A percentile compares a stretch with the other conserved stretches of the same genome.
These are phyloP conservation scores for Chlamydomonas asymmetrica DNA, from an alignment of 139 green algal species.

Conservation along the genomic window DNA sequence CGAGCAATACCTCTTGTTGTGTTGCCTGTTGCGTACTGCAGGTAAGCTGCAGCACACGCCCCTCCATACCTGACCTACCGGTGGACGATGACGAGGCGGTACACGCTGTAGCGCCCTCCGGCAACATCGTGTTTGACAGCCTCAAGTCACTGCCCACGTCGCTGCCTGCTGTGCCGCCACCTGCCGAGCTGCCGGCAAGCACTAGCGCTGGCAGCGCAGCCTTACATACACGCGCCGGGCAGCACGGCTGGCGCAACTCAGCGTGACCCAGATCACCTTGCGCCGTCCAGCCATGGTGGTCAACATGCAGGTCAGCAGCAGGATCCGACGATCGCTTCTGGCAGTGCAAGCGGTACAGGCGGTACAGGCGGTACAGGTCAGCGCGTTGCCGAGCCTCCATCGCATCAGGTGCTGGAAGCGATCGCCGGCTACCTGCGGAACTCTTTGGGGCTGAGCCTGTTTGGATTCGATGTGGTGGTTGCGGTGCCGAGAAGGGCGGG, in stretches of 20 bases:
- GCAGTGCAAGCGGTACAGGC: neutral
- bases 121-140: constrained; percentile 61
- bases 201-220: neutral
- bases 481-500: neutral
- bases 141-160: constrained; percentile 61
- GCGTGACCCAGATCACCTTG: neutral
- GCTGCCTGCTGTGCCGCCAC: constrained; percentile 26
- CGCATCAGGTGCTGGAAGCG: constrained; percentile 31
- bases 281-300: neutral
- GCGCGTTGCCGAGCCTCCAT: constrained; percentile 4
- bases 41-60: constrained; percentile 54
- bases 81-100: neutral
- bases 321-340: neutral
- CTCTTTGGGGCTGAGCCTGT: constrained; percentile 64
- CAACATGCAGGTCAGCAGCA: constrained; percentile 6
- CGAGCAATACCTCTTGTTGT: no score
- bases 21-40: constrained; percentile 7
- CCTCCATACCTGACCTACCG: constrained; percentile 63
- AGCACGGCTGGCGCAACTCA: neutral
- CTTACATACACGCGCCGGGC: no score
- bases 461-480: constrained; percentile 75
- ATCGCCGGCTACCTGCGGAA: constrained; percentile 41
- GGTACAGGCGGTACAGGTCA: no score
- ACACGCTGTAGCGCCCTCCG: neutral
- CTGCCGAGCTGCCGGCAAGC: neutral